These are phyloP conservation scores for Sphaerobolus stellatus DNA, from an alignment of 1,284 basidiomycete species.

Conservation along the genomic window DNA sequence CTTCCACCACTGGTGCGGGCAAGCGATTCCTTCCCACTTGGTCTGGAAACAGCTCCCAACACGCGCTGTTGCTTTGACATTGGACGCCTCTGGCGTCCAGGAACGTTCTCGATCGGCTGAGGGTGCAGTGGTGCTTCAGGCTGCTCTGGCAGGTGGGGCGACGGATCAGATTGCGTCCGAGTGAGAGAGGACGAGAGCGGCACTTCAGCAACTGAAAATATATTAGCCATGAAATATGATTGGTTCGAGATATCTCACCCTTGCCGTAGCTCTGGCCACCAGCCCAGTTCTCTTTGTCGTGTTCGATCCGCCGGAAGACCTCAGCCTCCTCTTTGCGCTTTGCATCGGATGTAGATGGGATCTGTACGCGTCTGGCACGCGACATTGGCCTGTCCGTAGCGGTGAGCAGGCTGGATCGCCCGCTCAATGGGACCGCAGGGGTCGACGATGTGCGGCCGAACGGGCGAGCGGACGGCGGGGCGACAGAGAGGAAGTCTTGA, in stretches of 20 bases:
- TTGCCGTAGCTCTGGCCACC: not conserved
- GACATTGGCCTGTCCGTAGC: constrained; percentile 35
- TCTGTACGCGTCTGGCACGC: constrained; percentile 42
- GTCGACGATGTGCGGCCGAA: constrained; percentile 42
- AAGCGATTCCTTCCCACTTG: constrained; percentile 7
- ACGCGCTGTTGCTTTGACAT: constrained; percentile 13
- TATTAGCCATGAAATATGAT: not conserved
- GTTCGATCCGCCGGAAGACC: constrained; percentile 32
- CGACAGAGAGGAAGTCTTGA: constrained; percentile 26
- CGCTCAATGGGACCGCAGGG: too few species aligned
- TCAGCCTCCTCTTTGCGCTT: constrained; percentile 31
- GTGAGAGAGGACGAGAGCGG: constrained; percentile 2
- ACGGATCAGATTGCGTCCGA: constrained; percentile 11
- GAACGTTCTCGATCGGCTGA: constrained; percentile 5
- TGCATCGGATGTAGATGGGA: too few species aligned
- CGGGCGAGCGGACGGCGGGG: constrained; percentile 55
- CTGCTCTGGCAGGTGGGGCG: not conserved
- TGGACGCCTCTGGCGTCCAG: constrained; percentile 5
- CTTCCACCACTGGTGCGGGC: constrained; percentile 8
- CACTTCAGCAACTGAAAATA: not conserved
- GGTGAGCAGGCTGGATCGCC: constrained; percentile 32
- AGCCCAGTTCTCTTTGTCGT: constrained; percentile 13
- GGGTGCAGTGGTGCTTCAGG: not conserved
- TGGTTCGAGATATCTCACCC: constrained; percentile 6
- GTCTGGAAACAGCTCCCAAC: constrained; percentile 5